Base-by-base conservation (phyloP, 768 basidiomycete species). In the Pholiota conissans region DNA sequence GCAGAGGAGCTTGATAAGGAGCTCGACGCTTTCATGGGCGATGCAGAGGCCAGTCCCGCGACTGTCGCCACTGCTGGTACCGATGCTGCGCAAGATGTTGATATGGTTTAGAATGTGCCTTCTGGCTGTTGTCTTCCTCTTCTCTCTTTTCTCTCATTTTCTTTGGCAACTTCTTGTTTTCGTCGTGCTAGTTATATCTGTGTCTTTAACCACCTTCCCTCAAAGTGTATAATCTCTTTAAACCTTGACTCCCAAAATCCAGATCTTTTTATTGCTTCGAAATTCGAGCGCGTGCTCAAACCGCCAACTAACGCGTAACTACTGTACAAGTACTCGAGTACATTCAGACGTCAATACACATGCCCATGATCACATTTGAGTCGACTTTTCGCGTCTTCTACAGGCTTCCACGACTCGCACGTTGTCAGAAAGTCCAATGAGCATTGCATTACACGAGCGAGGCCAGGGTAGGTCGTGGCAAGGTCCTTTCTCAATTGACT, bases 1-100 rank as follows among this genome's bases (percentile, higher is more conserved):
- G 90, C 84, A 7, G 89, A 87, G 57, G 91, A 96, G 63, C 73
- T 97, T 58, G 94, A 97, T 70, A 86, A 82, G 69, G 94, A 97
- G 73, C 70, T 97, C 58, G 94, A 97, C 62, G 84, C 87, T 3
- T 92, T 91, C 65, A 91, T 93, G 91, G 84, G 81, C 7, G 88
- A 88, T 63, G 73, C 79, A 0, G 73, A 73, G 24, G 53, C 74
- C 13, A 45, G 65, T 37, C 1, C 64, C n/a, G 62, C 48, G 5
- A 39, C 20, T 34, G 48, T 47, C 56, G 52, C 4, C 47, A 20
- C 60, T 60, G 32, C 63, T 11, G 62, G 55, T 53, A 42, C 63
- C 7, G 45, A 62, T 6, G 61, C 67, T 16, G 75, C 77, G n/a
- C 55, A 49, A 42, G 55, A 56, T 20, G 55, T 56, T n/a, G 55